Evolutionary conservation across 257 asterid genomes (phyloP).

Genomic region (Plectranthus barbatus): DNA sequence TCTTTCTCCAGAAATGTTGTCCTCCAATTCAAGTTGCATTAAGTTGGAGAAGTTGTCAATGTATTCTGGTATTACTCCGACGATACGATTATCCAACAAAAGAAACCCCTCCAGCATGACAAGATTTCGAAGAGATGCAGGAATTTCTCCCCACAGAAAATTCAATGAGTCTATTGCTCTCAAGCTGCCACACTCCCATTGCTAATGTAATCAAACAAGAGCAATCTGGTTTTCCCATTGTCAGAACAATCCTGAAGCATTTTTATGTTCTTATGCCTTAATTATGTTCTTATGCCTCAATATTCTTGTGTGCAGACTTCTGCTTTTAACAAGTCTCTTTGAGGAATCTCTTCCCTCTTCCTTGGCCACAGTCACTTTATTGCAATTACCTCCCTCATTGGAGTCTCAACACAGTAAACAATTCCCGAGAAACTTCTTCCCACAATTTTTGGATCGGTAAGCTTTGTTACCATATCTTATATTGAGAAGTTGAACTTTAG

Average conservation of each 20-base stretch:
- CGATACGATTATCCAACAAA: constrained; percentile 47
- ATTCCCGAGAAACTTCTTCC: constrained; percentile 63
- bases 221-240: constrained; percentile 62
- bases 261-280: constrained; percentile 64
- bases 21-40: constrained; percentile 62
- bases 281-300: no score
- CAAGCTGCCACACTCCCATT: constrained; percentile 60
- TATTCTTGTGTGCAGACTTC: constrained; percentile 57
- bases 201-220: constrained; percentile 59
- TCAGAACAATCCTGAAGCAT: constrained; percentile 65
- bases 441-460: constrained; percentile 51
- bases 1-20: constrained; percentile 60
- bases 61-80: constrained; percentile 43
- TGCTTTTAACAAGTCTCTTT: constrained; percentile 58
- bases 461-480: constrained; percentile 43
- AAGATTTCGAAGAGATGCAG: constrained; percentile 35
- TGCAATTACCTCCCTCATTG: constrained; percentile 40
- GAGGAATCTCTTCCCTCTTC: constrained; percentile 41
- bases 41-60: constrained; percentile 46
- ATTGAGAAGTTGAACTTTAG: constrained; percentile 59
- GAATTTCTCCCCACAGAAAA: constrained; percentile 43
- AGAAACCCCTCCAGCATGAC: constrained; percentile 53
- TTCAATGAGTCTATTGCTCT: constrained; percentile 52
- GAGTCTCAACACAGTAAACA: constrained; percentile 59
- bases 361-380: constrained; percentile 60